These are phyloP conservation scores for Melanomma pulvis-pyrius DNA, from an alignment of 495 filamentous ascomycete species.

Conservation along the genomic window DNA sequence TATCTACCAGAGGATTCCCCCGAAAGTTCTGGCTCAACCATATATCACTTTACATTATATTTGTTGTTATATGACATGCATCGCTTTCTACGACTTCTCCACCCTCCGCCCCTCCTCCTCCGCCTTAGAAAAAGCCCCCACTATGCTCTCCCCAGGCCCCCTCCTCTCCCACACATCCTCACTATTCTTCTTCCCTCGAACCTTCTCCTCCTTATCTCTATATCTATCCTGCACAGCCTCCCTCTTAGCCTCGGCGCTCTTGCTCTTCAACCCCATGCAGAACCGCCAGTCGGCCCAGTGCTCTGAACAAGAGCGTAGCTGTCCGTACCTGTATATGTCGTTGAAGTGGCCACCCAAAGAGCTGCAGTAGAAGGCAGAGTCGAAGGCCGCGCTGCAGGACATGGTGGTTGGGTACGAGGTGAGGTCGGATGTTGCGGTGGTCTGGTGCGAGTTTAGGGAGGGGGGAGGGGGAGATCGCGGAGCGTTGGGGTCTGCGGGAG, in stretches of 20 bases:
- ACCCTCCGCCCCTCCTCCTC: slow-evolving; percentile 56
- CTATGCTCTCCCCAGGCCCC: slow-evolving; percentile 46
- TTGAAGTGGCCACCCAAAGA: slow-evolving; percentile 86
- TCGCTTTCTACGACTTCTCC: slow-evolving; percentile 4
- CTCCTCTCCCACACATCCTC: slow-evolving; percentile 90
- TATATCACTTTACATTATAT: neutral
- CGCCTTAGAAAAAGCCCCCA: slow-evolving; percentile 59
- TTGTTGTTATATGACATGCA: neutral
- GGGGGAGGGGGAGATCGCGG: slow-evolving; percentile 6
- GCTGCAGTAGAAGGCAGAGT: slow-evolving; percentile 93
- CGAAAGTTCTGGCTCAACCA: neutral
- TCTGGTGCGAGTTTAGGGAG: neutral
- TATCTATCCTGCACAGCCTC: slow-evolving; percentile 70
- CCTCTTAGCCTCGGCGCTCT: slow-evolving; percentile 50
- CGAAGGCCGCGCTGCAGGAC: slow-evolving; percentile 89
- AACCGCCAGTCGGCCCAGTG: slow-evolving; percentile 92
- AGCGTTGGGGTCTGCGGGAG: slow-evolving; percentile 17
- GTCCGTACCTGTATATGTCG: slow-evolving; percentile 83
- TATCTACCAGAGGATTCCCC: no score
- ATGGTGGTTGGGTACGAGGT: slow-evolving; percentile 68
- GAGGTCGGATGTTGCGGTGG: neutral
- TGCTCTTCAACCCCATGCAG: slow-evolving; percentile 80
- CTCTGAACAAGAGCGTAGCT: slow-evolving; percentile 69
- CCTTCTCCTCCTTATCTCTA: slow-evolving; percentile 71
- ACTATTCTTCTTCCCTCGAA: slow-evolving; percentile 72